Conservation (phyloP, 2,329 filamentous ascomycete genomes). For the Sporothrix brasiliensis region DNA sequence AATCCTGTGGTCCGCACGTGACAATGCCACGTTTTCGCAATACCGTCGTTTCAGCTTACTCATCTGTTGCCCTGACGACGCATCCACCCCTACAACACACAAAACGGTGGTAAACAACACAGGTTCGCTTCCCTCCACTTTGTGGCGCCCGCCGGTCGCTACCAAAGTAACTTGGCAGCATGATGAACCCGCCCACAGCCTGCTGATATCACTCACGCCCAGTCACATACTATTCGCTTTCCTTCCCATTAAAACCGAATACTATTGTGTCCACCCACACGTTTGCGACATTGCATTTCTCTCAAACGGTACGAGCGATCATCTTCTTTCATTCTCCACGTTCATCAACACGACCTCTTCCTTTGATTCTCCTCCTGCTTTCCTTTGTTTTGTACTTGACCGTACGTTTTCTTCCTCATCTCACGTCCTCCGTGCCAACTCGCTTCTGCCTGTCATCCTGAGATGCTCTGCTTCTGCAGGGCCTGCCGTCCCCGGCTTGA, state of each 20-base stretch:
- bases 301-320: constrained; percentile 25
- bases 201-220: constrained; percentile 16
- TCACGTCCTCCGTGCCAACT: constrained; percentile 1
- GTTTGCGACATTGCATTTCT: constrained; percentile 23
- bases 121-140: neutral
- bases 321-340: neutral
- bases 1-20: neutral
- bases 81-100: neutral
- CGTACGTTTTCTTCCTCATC: neutral
- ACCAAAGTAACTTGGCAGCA: neutral
- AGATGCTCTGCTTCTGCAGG: constrained; percentile 34
- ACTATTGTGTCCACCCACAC: constrained; percentile 30
- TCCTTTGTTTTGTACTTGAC: neutral
- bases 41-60: constrained; percentile 13
- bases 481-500: constrained; percentile 32
- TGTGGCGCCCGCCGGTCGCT: constrained; percentile 11
- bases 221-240: neutral
- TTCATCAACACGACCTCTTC: constrained; percentile 19
- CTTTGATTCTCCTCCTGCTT: neutral
- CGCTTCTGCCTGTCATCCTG: constrained; percentile 26
- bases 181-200: constrained; percentile 10
- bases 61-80: constrained; percentile 26
- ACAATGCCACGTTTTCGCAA: neutral
- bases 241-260: constrained; percentile 21
- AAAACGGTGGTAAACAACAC: constrained; percentile 25